phyloP scores from a whole-genome alignment of 2,329 filamentous ascomycete genomes.

The Emydomyces testavorans region DNA sequence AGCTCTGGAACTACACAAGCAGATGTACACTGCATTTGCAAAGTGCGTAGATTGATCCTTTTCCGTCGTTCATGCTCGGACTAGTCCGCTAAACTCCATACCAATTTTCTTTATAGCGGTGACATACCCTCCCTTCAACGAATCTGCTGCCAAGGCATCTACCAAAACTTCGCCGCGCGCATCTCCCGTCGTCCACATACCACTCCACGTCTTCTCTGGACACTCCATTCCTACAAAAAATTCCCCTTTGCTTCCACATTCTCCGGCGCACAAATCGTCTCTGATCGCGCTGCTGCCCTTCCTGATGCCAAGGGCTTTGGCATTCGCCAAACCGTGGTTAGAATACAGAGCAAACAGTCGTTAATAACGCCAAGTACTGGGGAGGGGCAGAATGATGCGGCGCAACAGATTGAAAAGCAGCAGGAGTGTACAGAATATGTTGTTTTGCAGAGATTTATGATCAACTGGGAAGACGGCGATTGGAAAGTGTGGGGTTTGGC shows the following conservation, averaged over 20 bases:
- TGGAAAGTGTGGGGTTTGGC: slow-evolving; percentile 44
- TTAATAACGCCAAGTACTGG: slow-evolving; percentile 21
- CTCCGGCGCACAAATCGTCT: slow-evolving; percentile 29
- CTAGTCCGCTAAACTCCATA: slow-evolving; percentile 13
- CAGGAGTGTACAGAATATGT: slow-evolving; percentile 41
- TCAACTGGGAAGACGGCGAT: slow-evolving; percentile 31
- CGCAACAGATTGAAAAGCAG: slow-evolving; percentile 21
- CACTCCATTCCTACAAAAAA: slow-evolving; percentile 29
- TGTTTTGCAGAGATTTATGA: slow-evolving; percentile 39
- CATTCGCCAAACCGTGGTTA: slow-evolving; percentile 31
- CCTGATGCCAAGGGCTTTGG: slow-evolving; percentile 31
- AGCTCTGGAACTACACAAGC: slow-evolving; percentile 33
- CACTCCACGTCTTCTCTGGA: slow-evolving; percentile 27
- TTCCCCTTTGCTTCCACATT: slow-evolving; percentile 27
- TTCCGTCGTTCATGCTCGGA: neutral
- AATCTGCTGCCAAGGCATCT: slow-evolving; percentile 32
- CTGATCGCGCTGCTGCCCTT: slow-evolving; percentile 34
- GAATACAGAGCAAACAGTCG: slow-evolving; percentile 31
- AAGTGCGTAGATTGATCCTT: slow-evolving; percentile 22
- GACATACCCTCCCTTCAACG: slow-evolving; percentile 28
- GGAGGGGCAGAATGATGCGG: slow-evolving; percentile 4
- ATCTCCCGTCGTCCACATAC: slow-evolving; percentile 26
- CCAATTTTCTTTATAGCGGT: slow-evolving; percentile 22
- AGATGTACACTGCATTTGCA: slow-evolving; percentile 40
- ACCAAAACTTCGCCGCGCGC: slow-evolving; percentile 25